Conservation (phyloP, 1,284 basidiomycete species). For the Cerrena zonata region DNA sequence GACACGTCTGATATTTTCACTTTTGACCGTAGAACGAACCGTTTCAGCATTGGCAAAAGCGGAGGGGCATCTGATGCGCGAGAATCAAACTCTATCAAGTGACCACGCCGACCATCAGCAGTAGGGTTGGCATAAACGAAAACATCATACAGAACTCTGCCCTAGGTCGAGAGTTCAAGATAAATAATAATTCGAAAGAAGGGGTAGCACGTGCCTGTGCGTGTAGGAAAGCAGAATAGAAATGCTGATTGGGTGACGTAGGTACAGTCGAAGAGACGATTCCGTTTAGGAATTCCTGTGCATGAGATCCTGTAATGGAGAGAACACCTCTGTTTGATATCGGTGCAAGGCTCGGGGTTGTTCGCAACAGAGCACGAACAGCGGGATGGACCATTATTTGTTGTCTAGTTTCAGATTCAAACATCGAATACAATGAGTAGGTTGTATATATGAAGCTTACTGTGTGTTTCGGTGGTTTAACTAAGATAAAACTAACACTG, state of each 20-base stretch:
- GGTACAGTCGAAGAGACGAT: slow-evolving; percentile 65
- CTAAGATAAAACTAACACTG: too few relatives aligned
- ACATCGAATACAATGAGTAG: too few relatives aligned
- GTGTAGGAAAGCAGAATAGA: slow-evolving; percentile 80
- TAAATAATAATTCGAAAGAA: slow-evolving; percentile 2
- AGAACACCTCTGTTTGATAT: slow-evolving; percentile 64
- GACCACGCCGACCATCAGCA: slow-evolving; percentile 44
- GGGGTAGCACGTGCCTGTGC: slow-evolving; percentile 60
- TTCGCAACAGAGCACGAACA: slow-evolving; percentile 41
- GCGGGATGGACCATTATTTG: slow-evolving; percentile 32
- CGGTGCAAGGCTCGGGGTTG: slow-evolving; percentile 54
- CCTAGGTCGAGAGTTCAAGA: slow-evolving; percentile 41
- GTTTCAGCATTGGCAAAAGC: slow-evolving; percentile 66
- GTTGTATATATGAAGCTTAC: too few relatives aligned
- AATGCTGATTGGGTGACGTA: slow-evolving; percentile 44
- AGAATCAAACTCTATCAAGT: slow-evolving; percentile 72
- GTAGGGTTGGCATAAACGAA: slow-evolving; percentile 72
- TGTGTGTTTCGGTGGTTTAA: too few relatives aligned
- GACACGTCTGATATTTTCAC: slow-evolving; percentile 78
- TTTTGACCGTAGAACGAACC: slow-evolving; percentile 85
- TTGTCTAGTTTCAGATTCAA: not conserved
- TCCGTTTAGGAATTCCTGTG: slow-evolving; percentile 84
- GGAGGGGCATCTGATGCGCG: slow-evolving; percentile 44
- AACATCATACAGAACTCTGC: slow-evolving; percentile 83
- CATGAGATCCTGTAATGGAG: slow-evolving; percentile 77